phyloP scores from a whole-genome alignment of 306 rosid genomes.

The Corylus heterophylla region DNA sequence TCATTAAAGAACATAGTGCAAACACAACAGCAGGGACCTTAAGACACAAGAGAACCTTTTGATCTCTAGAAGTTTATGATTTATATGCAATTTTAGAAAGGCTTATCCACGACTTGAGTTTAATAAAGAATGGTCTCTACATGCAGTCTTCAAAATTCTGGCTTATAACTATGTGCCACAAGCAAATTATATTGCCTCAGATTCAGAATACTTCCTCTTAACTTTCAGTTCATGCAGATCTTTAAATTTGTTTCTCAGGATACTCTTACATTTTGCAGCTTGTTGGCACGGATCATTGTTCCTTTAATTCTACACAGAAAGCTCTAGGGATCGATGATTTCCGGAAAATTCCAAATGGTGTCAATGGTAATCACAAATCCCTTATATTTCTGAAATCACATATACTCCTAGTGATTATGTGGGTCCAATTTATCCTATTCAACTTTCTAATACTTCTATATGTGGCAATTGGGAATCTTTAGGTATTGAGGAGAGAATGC shows the following conservation, averaged over 20 bases:
- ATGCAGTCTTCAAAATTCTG: background rate
- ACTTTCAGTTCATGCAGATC: constrained; percentile 14
- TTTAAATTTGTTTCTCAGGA: constrained; percentile 18
- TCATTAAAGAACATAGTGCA: background rate
- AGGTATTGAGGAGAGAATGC: constrained; percentile 99
- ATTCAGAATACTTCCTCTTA: constrained; percentile 1
- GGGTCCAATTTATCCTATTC: constrained; percentile 26
- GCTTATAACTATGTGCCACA: background rate
- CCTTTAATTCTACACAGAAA: constrained; percentile 84
- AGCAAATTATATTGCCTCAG: background rate
- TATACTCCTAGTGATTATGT: background rate
- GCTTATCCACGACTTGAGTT: background rate
- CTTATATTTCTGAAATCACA: background rate
- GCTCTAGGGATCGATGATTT: constrained; percentile 86
- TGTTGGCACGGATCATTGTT: constrained; percentile 91
- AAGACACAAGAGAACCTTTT: background rate
- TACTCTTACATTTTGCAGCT: constrained; percentile 61
- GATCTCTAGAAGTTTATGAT: background rate
- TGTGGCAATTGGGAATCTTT: constrained; percentile 32
- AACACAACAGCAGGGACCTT: constrained; percentile 16
- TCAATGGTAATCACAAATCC: constrained; percentile 65
- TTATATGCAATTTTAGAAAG: background rate
- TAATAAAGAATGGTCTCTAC: background rate
- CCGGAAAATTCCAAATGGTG: constrained; percentile 90
- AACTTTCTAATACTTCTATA: constrained; percentile 19